These are phyloP conservation scores for Ceratocystis colombiana DNA, from an alignment of 2,329 filamentous ascomycete genomes.

Conservation along the genomic window DNA sequence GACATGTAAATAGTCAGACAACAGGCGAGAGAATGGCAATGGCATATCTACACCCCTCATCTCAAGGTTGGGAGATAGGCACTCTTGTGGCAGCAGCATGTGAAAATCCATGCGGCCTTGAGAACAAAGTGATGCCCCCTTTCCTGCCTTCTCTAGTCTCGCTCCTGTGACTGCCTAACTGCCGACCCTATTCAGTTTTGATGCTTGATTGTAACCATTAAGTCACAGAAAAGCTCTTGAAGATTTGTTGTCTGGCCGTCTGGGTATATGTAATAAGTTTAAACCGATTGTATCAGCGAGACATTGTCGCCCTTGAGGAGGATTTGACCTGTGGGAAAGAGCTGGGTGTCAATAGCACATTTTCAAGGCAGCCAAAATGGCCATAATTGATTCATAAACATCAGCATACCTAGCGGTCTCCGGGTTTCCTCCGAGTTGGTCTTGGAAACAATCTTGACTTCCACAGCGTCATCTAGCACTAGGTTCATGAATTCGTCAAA, in stretches of 20 bases:
- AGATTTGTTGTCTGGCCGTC: conserved; percentile 8
- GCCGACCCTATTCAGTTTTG: not conserved
- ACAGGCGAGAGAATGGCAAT: not conserved
- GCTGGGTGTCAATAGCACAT: conserved; percentile 28
- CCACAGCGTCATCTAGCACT: conserved; percentile 87
- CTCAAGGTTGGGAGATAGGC: not conserved
- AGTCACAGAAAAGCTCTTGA: not conserved
- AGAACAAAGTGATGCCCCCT: not conserved
- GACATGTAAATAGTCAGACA: not conserved
- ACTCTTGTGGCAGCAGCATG: not conserved
- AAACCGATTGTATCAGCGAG: conserved; percentile 55
- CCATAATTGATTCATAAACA: not conserved
- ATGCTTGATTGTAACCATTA: not conserved
- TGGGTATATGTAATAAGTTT: conserved; percentile 12
- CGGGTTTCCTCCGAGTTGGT: conserved; percentile 64
- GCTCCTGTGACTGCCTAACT: not conserved
- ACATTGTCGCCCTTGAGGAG: conserved; percentile 83
- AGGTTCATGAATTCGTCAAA: conserved; percentile 99
- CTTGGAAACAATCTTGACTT: conserved; percentile 79
- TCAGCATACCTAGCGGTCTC: conserved; percentile 59
- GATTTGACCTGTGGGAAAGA: conserved; percentile 58
- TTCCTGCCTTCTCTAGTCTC: not conserved
- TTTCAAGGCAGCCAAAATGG: not conserved
- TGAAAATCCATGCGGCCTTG: not conserved
- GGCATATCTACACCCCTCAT: not conserved